phyloP scores from a whole-genome alignment of 768 basidiomycete genomes.

The Trametes meyenii region DNA sequence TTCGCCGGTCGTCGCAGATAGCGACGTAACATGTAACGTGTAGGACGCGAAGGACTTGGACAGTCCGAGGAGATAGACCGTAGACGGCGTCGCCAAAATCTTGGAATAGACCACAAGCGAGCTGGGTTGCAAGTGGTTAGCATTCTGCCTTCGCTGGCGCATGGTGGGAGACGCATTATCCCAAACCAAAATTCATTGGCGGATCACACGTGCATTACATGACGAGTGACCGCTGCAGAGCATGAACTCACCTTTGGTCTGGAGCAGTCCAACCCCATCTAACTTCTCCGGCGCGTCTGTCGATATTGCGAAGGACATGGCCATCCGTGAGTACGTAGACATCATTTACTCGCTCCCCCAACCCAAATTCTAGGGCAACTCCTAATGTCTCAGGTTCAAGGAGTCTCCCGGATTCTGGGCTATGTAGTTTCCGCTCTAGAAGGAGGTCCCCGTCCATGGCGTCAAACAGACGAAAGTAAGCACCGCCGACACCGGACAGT shows the following conservation, averaged over 20 bases:
- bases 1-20: conserved; percentile 58
- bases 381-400: conserved; percentile 60
- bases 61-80: conserved; percentile 60
- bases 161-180: too few species aligned
- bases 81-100: conserved; percentile 52
- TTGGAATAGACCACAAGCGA: conserved; percentile 66
- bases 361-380: conserved; percentile 50
- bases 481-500: conserved; percentile 75
- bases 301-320: conserved; percentile 54
- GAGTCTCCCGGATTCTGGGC: conserved; percentile 43
- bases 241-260: conserved; percentile 60
- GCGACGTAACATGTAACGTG: conserved; percentile 66
- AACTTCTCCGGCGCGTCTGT: conserved; percentile 51
- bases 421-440: conserved; percentile 65
- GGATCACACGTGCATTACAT: too few species aligned
- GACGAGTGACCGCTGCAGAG: background rate
- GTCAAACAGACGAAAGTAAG: conserved; percentile 71
- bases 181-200: too few species aligned
- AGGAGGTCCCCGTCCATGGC: conserved; percentile 61
- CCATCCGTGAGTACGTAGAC: conserved; percentile 65
- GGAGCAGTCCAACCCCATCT: conserved; percentile 75
- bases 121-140: conserved; percentile 39
- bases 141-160: background rate
- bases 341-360: conserved; percentile 36
- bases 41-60: conserved; percentile 50